Conservation (phyloP, 805 yeast species). For the Candida krabiensis region DNA sequence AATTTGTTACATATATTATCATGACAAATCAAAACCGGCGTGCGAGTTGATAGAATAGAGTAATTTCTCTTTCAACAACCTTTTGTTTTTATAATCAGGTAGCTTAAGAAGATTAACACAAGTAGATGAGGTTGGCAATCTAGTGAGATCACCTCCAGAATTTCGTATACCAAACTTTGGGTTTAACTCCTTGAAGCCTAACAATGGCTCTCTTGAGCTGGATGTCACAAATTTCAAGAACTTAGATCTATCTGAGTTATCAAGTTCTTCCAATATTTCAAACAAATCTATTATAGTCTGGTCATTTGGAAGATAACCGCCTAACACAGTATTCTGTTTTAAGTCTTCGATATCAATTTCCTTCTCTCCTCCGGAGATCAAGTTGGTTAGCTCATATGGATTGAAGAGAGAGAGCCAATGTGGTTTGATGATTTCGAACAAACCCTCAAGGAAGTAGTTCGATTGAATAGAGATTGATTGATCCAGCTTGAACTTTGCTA, state of each 20-base stretch:
- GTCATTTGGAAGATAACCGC: conserved; percentile 58
- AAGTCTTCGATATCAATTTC: conserved; percentile 75
- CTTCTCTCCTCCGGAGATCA: conserved; percentile 77
- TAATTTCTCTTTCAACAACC: conserved; percentile 58
- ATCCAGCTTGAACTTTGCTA: conserved; percentile 80
- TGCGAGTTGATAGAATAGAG: conserved; percentile 77
- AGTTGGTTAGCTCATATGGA: conserved; percentile 75
- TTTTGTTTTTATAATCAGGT: conserved; percentile 75
- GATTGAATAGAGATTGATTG: conserved; percentile 58
- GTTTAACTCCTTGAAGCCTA: conserved; percentile 72
- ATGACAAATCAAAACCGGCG: conserved; percentile 85
- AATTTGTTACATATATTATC: no score
- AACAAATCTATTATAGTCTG: conserved; percentile 67
- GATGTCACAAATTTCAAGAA: conserved; percentile 89
- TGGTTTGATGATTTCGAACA: conserved; percentile 64
- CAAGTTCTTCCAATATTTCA: conserved; percentile 72
- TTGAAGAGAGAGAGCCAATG: conserved; percentile 85
- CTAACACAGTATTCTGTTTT: conserved; percentile 58
- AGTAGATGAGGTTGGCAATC: conserved; percentile 91
- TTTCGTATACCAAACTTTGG: conserved; percentile 83
- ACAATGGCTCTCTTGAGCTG: conserved; percentile 85
- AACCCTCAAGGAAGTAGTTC: conserved; percentile 64
- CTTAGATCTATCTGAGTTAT: conserved; percentile 57
- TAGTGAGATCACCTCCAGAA: conserved; percentile 50
- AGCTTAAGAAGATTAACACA: conserved; percentile 85